A percentile compares a stretch with the other conserved stretches of the same genome.
Evolutionary conservation across 2,329 filamentous ascomycete genomes (phyloP).

Genomic region (Drechslerella stenobrocha): DNA sequence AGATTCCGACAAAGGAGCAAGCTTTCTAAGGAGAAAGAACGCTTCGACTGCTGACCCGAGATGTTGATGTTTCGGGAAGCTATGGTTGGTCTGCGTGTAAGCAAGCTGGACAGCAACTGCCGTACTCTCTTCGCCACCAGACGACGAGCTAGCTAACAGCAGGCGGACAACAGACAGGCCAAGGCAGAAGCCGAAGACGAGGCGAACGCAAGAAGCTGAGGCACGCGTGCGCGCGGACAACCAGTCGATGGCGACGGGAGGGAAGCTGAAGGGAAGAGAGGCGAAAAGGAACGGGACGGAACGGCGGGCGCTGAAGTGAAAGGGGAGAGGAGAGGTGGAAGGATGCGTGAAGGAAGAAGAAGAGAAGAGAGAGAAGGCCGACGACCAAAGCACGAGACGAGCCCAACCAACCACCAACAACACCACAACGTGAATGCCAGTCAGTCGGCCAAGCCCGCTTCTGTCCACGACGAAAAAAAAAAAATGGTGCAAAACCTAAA

Average conservation of each 20-base stretch:
- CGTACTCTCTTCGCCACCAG: not conserved
- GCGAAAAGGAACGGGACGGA: slow-evolving; percentile 32
- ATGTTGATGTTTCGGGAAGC: not conserved
- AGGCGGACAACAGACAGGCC: slow-evolving; percentile 1
- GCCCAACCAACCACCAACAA: not conserved
- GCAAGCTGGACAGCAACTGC: not conserved
- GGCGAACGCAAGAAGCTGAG: slow-evolving; percentile 13
- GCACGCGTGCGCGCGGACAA: slow-evolving; percentile 35
- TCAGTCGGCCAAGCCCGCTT: not conserved
- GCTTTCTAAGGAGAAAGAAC: not conserved
- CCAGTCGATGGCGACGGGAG: slow-evolving; percentile 30
- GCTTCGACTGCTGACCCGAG: not conserved
- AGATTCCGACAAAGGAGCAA: not conserved
- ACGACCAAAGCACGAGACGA: not conserved
- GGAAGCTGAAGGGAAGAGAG: slow-evolving; percentile 16
- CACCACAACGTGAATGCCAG: not conserved
- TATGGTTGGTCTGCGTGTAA: not conserved
- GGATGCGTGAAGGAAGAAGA: slow-evolving; percentile 1
- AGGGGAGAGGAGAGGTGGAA: slow-evolving; percentile 4
- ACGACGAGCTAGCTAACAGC: slow-evolving; percentile 29
- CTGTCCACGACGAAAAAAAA: not conserved
- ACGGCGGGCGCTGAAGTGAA: slow-evolving; percentile 28
- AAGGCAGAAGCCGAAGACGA: slow-evolving; percentile 6
- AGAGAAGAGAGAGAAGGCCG: slow-evolving; percentile 1
- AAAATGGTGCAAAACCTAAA: not conserved